Evolutionary conservation across 176 grass and related monocot genomes (phyloP).

Genomic region (Zoysia pacifica): DNA sequence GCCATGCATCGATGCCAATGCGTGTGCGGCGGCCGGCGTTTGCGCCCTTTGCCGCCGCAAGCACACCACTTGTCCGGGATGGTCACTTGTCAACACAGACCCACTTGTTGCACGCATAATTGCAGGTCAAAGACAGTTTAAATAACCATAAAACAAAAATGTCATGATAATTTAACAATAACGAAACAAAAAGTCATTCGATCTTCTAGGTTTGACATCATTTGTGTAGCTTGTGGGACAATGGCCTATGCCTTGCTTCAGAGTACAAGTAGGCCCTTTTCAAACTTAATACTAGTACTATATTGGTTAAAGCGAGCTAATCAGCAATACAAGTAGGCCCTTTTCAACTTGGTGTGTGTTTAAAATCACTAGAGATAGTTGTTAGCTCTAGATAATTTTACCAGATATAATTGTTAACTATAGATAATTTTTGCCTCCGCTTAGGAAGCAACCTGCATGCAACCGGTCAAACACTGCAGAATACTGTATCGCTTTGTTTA

Average conservation of each 20-base stretch:
- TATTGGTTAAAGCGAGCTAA: neutral
- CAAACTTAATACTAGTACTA: neutral
- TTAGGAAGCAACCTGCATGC: slow-evolving; percentile 32
- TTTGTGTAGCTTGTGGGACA: slow-evolving; percentile 22
- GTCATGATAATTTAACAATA: too few species aligned
- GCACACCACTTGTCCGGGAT: neutral
- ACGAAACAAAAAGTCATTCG: neutral
- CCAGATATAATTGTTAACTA: too few species aligned
- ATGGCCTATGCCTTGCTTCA: slow-evolving; percentile 23
- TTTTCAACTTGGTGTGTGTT: too few species aligned
- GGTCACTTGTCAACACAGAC: neutral
- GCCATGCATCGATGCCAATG: neutral
- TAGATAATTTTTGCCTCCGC: slow-evolving; percentile 14
- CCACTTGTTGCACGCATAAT: neutral
- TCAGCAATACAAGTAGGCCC: neutral
- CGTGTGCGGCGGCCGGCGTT: neutral
- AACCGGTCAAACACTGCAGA: slow-evolving; percentile 9
- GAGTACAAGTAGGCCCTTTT: slow-evolving; percentile 7
- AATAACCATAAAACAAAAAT: neutral
- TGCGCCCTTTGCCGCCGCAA: slow-evolving; percentile 20
- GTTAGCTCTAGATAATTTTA: too few species aligned
- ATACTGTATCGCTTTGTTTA: neutral
- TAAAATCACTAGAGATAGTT: too few species aligned
- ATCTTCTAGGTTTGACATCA: slow-evolving; percentile 15
- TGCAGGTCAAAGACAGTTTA: neutral